Percentiles rank a stretch among this genome's conserved stretches.
Evolutionary conservation across 441 rosid genomes (phyloP).

Genomic region (Populus trichocarpa): DNA sequence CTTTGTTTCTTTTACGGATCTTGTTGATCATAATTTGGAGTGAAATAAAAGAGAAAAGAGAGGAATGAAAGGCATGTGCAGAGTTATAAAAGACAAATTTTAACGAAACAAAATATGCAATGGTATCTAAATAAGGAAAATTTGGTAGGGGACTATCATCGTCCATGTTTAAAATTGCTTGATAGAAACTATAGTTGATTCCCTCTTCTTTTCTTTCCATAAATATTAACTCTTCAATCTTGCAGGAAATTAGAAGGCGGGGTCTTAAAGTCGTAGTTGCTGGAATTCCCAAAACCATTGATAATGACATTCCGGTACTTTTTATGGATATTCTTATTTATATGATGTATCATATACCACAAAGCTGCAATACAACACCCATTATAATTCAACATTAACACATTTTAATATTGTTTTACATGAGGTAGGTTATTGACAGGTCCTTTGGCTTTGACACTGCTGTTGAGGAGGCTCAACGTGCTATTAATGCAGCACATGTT

Average conservation of each 20-base stretch:
- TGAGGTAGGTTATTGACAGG: constrained; percentile 67
- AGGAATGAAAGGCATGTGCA: not conserved
- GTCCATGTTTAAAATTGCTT: not conserved
- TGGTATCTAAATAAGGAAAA: not conserved
- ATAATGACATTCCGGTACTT: constrained; percentile 75
- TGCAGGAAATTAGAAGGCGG: constrained; percentile 82
- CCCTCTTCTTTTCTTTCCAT: not conserved
- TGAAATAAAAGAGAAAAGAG: not conserved
- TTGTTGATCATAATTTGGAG: not conserved
- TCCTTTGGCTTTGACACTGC: constrained; percentile 98
- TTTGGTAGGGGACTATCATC: not conserved
- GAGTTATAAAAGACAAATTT: not conserved
- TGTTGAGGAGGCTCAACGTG: constrained; percentile 98
- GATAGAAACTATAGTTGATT: not conserved
- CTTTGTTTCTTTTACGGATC: not conserved
- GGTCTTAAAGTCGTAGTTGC: constrained; percentile 89
- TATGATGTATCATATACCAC: not conserved
- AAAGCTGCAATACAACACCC: not conserved
- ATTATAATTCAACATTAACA: not conserved
- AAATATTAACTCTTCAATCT: not conserved
- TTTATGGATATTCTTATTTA: constrained; percentile 14
- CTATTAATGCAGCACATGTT: constrained; percentile 96
- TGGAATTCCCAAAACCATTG: constrained; percentile 33
- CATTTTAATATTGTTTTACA: constrained; percentile 2
- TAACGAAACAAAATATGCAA: not conserved